phyloP scores from a whole-genome alignment of 2,329 filamentous ascomycete genomes.

The Teratosphaeria viscida region DNA sequence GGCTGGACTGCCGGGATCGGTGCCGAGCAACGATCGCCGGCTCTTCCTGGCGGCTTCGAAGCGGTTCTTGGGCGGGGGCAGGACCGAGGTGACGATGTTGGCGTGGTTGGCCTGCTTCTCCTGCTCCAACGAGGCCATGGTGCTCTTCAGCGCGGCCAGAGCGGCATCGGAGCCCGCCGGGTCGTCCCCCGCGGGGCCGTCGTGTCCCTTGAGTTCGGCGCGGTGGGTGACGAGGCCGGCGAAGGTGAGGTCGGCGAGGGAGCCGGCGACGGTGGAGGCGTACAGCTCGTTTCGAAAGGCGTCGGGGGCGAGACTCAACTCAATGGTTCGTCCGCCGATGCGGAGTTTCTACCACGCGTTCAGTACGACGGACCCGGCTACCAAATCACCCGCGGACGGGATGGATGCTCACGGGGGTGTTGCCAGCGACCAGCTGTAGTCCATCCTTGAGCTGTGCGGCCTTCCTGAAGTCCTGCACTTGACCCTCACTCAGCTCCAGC shows the following conservation, averaged over 20 bases:
- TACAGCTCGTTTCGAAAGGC: slow-evolving; percentile 50
- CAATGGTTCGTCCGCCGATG: slow-evolving; percentile 46
- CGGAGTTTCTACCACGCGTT: slow-evolving; percentile 38
- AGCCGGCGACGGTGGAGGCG: slow-evolving; percentile 26
- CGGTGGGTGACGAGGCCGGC: slow-evolving; percentile 48
- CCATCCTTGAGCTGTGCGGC: slow-evolving; percentile 18
- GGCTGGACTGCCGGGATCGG: slow-evolving; percentile 16
- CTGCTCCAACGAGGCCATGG: slow-evolving; percentile 48
- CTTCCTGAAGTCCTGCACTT: slow-evolving; percentile 24
- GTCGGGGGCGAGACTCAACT: slow-evolving; percentile 44
- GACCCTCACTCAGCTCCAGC: slow-evolving; percentile 20
- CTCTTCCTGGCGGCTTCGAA: slow-evolving; percentile 20
- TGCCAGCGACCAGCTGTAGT: slow-evolving; percentile 25
- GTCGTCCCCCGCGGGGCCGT: slow-evolving; percentile 44
- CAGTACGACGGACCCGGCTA: neutral
- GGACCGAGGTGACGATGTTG: slow-evolving; percentile 24
- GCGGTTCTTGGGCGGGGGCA: slow-evolving; percentile 25
- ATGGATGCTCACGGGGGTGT: slow-evolving; percentile 21
- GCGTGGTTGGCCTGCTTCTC: slow-evolving; percentile 47
- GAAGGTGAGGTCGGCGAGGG: slow-evolving; percentile 42
- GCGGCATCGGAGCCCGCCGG: slow-evolving; percentile 48
- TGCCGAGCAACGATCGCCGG: neutral
- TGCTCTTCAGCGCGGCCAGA: slow-evolving; percentile 48
- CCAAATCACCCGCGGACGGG: neutral
- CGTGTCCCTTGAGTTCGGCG: slow-evolving; percentile 29